Conservation (phyloP, 306 rosid genomes). For the Trichosanthes cucumerina region DNA sequence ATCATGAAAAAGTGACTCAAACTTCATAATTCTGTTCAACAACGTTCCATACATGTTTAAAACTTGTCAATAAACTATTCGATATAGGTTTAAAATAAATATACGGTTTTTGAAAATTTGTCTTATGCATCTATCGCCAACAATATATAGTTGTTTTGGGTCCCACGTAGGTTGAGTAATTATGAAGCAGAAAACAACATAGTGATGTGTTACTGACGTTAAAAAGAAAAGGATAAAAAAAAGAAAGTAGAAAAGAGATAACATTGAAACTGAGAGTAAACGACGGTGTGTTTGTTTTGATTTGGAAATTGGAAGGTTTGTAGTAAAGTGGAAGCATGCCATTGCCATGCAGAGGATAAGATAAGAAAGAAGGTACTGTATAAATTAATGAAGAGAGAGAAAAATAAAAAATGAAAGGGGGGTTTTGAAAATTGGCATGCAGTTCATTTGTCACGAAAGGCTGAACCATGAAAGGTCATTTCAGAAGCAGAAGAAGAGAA, state of each 20-base stretch:
- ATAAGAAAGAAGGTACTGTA: neutral
- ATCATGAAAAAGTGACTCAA: too few species aligned
- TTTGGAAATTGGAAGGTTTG: neutral
- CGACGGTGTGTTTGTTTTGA: neutral
- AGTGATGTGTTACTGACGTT: neutral
- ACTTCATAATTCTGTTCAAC: neutral
- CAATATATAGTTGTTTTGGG: neutral
- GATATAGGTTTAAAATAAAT: neutral
- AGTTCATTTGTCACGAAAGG: neutral
- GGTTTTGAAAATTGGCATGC: neutral
- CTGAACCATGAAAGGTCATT: neutral
- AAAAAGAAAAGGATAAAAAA: neutral
- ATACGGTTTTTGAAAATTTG: neutral
- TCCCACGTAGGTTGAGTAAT: neutral
- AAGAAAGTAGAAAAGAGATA: neutral
- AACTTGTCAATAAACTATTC: neutral
- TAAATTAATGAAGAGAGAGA: neutral
- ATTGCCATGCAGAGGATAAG: conserved; percentile 5
- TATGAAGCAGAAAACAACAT: neutral
- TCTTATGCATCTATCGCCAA: neutral
- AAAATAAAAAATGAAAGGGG: neutral
- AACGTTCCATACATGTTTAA: neutral
- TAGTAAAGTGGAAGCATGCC: neutral
- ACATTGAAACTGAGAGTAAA: neutral
- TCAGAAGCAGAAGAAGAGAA: neutral